Conservation (phyloP, 2,329 filamentous ascomycete species). For the Aspergillus flavus region DNA sequence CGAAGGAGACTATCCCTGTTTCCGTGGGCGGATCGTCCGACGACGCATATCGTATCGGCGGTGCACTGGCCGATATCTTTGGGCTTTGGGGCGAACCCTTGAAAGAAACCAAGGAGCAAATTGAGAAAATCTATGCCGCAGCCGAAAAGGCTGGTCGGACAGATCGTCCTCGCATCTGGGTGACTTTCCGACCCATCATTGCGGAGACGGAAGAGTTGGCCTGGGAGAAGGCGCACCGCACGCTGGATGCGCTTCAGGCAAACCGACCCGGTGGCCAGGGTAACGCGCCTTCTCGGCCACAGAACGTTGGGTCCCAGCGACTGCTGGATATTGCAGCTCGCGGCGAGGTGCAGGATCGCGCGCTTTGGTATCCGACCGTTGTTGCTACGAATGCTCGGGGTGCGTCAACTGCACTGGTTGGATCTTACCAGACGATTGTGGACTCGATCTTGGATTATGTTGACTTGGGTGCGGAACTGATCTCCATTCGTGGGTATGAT, state of each 20-base stretch:
- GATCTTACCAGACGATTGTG: slow-evolving; percentile 55
- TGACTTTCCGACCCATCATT: slow-evolving; percentile 64
- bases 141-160: slow-evolving; percentile 59
- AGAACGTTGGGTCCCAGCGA: slow-evolving; percentile 63
- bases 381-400: slow-evolving; percentile 63
- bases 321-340: slow-evolving; percentile 59
- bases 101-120: slow-evolving; percentile 65
- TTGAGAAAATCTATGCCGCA: slow-evolving; percentile 62
- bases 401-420: slow-evolving; percentile 62
- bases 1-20: slow-evolving; percentile 58
- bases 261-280: slow-evolving; percentile 43
- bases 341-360: slow-evolving; percentile 61
- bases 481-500: slow-evolving; percentile 64
- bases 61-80: slow-evolving; percentile 63
- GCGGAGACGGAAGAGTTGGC: slow-evolving; percentile 65
- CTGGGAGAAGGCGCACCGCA: slow-evolving; percentile 63
- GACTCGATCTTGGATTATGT: slow-evolving; percentile 62
- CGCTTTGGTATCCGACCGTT: slow-evolving; percentile 66
- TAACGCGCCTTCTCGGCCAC: slow-evolving; percentile 38
- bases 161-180: slow-evolving; percentile 63
- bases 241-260: slow-evolving; percentile 54
- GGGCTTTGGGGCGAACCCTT: slow-evolving; percentile 66
- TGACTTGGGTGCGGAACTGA: slow-evolving; percentile 58
- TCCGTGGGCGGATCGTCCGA: slow-evolving; percentile 63
- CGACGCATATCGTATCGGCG: slow-evolving; percentile 62